Conservation (phyloP, 768 basidiomycete genomes). For the Vararia minispora region DNA sequence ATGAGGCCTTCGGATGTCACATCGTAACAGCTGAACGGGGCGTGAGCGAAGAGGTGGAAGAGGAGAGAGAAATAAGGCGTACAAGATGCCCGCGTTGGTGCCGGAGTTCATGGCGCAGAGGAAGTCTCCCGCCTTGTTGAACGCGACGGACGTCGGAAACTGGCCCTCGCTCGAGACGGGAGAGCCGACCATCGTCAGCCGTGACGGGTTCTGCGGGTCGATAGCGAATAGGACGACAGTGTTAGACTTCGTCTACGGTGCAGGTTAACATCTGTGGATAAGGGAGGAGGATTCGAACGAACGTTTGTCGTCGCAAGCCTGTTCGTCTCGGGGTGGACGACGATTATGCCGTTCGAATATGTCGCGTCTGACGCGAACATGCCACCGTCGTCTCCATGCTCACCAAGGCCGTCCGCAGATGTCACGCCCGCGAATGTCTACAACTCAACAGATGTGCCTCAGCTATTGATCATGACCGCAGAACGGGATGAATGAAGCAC, state of each 20-base stretch:
- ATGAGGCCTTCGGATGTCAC: constrained; percentile 32
- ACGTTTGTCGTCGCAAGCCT: constrained; percentile 18
- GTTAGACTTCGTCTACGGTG: constrained; percentile 14
- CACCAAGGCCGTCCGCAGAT: constrained; percentile 14
- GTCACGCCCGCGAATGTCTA: constrained; percentile 15
- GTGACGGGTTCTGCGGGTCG: constrained; percentile 11
- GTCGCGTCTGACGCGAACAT: constrained; percentile 18
- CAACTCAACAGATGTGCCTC: too few species aligned
- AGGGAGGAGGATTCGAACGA: neutral
- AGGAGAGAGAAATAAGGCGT: constrained; percentile 3
- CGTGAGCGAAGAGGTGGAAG: too few species aligned
- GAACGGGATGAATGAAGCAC: neutral
- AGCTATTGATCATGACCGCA: neutral
- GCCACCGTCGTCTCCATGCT: constrained; percentile 12
- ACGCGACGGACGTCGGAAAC: constrained; percentile 16
- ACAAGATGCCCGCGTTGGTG: constrained; percentile 13
- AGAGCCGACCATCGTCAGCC: constrained; percentile 13
- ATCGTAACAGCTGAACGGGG: too few species aligned
- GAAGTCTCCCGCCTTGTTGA: constrained; percentile 7
- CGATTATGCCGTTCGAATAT: constrained; percentile 19
- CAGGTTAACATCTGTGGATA: neutral
- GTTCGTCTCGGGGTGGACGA: constrained; percentile 14
- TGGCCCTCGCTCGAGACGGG: constrained; percentile 16
- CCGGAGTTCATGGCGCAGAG: constrained; percentile 17
- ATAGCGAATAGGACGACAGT: constrained; percentile 17